Conservation (phyloP, 78 protist genomes). For the Dictyostelium firmibasis region DNA sequence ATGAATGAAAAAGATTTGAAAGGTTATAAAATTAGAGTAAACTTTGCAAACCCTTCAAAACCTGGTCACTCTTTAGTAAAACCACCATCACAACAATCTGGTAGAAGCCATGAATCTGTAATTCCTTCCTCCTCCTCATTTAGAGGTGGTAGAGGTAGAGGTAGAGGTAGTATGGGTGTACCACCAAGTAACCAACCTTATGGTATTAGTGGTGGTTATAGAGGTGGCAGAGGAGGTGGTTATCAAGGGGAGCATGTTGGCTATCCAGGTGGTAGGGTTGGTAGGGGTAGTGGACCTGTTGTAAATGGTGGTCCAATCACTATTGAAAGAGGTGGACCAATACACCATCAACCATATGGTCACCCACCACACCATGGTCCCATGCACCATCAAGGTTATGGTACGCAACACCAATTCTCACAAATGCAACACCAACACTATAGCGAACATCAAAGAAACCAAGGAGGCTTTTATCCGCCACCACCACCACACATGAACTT, state of each 20-base stretch:
- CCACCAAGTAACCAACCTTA: not conserved
- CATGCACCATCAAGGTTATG: not conserved
- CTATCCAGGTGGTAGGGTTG: not conserved
- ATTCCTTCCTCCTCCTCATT: not conserved
- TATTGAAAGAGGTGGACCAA: not conserved
- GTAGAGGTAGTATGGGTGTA: not conserved
- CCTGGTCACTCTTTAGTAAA: slow-evolving; percentile 22
- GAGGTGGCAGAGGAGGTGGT: not conserved
- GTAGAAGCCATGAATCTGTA: not conserved
- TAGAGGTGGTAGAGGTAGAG: slow-evolving; percentile 2
- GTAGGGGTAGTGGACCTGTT: not conserved
- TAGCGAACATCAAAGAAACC: not conserved
- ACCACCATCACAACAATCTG: not conserved
- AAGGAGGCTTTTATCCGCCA: not conserved
- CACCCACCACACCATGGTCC: not conserved
- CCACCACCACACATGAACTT: not conserved
- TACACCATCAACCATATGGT: not conserved
- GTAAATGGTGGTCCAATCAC: not conserved
- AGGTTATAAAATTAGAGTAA: slow-evolving; percentile 61
- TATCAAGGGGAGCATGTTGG: not conserved
- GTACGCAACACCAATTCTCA: not conserved
- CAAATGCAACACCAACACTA: not conserved
- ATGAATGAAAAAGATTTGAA: slow-evolving; percentile 63
- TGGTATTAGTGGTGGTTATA: not conserved
- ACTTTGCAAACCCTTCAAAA: slow-evolving; percentile 68